phyloP scores from a whole-genome alignment of 1,284 basidiomycete species.

The Cystobasidium sp. region DNA sequence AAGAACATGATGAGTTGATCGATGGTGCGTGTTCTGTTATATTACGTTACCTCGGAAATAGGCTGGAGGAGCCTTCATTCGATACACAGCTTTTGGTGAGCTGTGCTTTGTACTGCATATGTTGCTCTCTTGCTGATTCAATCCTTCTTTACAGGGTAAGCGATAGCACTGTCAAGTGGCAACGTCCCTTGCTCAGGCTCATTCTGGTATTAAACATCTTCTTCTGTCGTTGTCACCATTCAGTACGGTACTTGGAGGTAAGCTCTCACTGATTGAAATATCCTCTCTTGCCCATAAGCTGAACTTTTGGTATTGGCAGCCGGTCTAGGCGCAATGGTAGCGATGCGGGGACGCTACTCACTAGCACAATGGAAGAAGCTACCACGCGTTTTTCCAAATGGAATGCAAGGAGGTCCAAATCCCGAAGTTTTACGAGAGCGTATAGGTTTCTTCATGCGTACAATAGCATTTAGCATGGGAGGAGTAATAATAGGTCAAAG shows the following conservation, averaged over 20 bases:
- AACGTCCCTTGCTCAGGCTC: not conserved
- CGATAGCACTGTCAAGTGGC: not conserved
- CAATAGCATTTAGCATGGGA: constrained; percentile 28
- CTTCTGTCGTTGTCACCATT: not conserved
- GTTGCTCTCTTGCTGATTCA: not conserved
- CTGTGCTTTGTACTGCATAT: not conserved
- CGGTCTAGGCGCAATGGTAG: constrained; percentile 36
- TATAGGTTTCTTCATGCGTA: constrained; percentile 17
- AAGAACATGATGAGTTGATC: not conserved
- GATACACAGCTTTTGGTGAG: constrained; percentile 41
- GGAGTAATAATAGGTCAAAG: constrained; percentile 38
- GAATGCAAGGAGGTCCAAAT: constrained; percentile 18
- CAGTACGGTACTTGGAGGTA: constrained; percentile 34
- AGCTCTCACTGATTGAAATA: not conserved
- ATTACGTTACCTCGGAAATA: not conserved
- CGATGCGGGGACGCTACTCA: constrained; percentile 30
- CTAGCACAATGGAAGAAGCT: constrained; percentile 37
- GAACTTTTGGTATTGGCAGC: not conserved
- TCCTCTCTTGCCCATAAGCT: not conserved
- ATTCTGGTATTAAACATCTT: not conserved
- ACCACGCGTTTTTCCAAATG: constrained; percentile 30
- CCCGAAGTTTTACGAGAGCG: constrained; percentile 30
- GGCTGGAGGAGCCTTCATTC: constrained; percentile 37
- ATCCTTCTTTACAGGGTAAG: constrained; percentile 18
- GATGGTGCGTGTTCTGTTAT: not conserved